Evolutionary conservation across 129 eudicot genomes (phyloP), one percentile per base, ranked within the genome.

Genomic region (Tanacetum coccineum): DNA sequence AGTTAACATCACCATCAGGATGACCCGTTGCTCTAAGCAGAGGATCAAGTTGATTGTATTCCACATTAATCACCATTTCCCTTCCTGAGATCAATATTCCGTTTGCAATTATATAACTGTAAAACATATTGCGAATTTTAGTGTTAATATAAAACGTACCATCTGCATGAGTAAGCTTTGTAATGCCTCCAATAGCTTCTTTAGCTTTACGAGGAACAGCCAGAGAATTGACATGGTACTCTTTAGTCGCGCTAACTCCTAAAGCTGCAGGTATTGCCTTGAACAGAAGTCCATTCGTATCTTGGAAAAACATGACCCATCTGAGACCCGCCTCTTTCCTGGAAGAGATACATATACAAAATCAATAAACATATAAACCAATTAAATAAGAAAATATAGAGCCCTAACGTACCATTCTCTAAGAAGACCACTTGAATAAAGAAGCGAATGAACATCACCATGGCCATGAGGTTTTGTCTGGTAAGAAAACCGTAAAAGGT

Each of bases 381-480:
- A 15, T 49, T 12, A 8, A 18, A 51, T 68, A 47, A 19, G 50
- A 74, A 13, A 20, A 59, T 10, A 65, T 3, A 15, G 25, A 71
- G 61, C 49, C 46, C 45, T 21, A n/a, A 64, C 76, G 59, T 80
- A 93, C 98, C 98, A 93, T 64, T 69, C 78, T 61, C 82, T 82
- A 66, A 93, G 92, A 78, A 86, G 80, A 25, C 98, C 96, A 66
- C 96, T 88, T 64, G 95, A 86, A 75, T 84, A 93, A 47, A 93
- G 85, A 78, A 93, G 96, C 17, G 95, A 79, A 81, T 93, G 98
- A 59, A 93, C 96, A 77, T 88, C 98, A 65, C 96, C 98, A 76
- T 93, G 98, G 66, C 98, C 98, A 79, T 93, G 98, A 74, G 98
- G 98, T 75, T 93, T 93, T 72, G 96, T 88, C 98, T 93, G 62